Evolutionary conservation across 805 yeast genomes (phyloP).

Genomic region (Kockiozyma suomiensis): DNA sequence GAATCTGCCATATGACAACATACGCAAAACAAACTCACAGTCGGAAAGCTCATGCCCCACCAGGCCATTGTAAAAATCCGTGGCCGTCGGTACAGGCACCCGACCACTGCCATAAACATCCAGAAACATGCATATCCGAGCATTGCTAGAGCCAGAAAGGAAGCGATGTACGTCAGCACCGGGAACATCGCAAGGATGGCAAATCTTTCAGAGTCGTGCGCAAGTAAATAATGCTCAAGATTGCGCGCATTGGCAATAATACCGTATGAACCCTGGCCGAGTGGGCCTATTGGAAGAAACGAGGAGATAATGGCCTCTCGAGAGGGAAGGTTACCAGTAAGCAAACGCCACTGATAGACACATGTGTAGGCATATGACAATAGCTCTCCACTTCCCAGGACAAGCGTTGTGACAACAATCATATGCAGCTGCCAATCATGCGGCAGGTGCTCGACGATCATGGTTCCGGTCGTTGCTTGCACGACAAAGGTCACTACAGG

Average conservation of each 20-base stretch:
- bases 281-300: slow-evolving; percentile 12
- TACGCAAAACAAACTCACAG: slow-evolving; percentile 1
- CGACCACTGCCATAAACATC: slow-evolving; percentile 5
- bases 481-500: slow-evolving; percentile 10
- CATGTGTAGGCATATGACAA: slow-evolving; percentile 5
- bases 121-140: slow-evolving; percentile 10
- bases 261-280: slow-evolving; percentile 9
- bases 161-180: slow-evolving; percentile 1
- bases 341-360: slow-evolving; percentile 3
- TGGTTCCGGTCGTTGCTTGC: slow-evolving; percentile 2
- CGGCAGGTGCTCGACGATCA: slow-evolving; percentile 4
- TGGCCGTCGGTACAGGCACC: slow-evolving; percentile 5
- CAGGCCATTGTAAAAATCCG: slow-evolving; percentile 1
- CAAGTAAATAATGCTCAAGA: background rate
- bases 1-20: too few species aligned
- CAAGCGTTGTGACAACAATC: background rate
- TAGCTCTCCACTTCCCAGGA: slow-evolving; percentile 6
- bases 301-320: background rate
- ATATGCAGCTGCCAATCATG: slow-evolving; percentile 14
- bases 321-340: slow-evolving; percentile 1
- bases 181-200: background rate
- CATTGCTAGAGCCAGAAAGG: background rate
- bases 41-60: slow-evolving; percentile 19
- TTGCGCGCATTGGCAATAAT: slow-evolving; percentile 3
- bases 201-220: background rate